Evolutionary conservation across 768 basidiomycete genomes (phyloP), one percentile per base, ranked within the genome.

Genomic region (Pleurotus eryngii): DNA sequence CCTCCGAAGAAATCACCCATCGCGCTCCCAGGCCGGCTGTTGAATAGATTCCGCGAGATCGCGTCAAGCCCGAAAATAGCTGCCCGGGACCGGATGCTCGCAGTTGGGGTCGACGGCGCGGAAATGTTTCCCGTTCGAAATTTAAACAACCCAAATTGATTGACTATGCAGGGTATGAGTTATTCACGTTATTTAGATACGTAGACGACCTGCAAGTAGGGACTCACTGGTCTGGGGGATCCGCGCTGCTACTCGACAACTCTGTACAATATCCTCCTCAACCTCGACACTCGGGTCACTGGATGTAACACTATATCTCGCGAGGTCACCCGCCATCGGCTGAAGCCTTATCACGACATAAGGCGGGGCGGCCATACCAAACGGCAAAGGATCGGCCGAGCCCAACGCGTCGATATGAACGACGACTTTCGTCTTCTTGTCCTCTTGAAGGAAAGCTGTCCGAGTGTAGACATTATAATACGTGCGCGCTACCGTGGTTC

Each of bases 11-110:
- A 76, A 60, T 95, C 92, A 30, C 81, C 82, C 73, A 86, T 84
- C 7, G 84, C 74, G 9, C 82, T 82, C 7, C 86, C 89, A 27
- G 87, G 81, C 2, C 85, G 82, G 5, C 82, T 68, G 63, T 81
- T 85, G 72, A 97, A 95, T 26, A 98, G 79, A 70, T 93, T 95
- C 45, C 92, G 83, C 17, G 92, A 94, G 63, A 98, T 88, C 17
- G 85, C 89, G 65, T 98, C 95, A 53, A 98, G 78, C 35, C 90
- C 86, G 67, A 96, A 93, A 50, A 93, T 91, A n/a, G 89, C 85
- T 2, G 86, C 90, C 60, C 89, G 86, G n/a, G 86, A 82, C 46
- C 79, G 83, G 0, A 42, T 49, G 30, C 49, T 62, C 20, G 85
- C 81, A 0, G 90, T 91, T 3, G 95, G 95, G 0, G 95, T 98